Percentiles rank a stretch among this genome's conserved stretches.
phyloP scores from a whole-genome alignment of 1,139 yeast species.

The Magnusiomyces paraingens region DNA sequence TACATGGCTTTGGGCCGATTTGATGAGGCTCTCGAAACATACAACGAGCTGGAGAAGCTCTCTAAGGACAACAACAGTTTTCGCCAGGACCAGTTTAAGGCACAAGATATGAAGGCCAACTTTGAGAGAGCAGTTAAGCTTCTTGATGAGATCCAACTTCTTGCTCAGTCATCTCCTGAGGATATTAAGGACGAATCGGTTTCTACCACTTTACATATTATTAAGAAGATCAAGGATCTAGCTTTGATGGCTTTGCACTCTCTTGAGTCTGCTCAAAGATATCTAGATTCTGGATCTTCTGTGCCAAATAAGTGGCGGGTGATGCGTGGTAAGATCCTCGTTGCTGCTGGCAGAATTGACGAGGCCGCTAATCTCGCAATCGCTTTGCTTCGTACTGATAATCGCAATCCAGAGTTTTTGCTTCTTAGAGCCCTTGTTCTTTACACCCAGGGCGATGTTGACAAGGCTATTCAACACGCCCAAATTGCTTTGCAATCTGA shows the following conservation, averaged over 20 bases:
- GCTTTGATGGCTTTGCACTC: slow-evolving; percentile 33
- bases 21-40: slow-evolving; percentile 31
- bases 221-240: slow-evolving; percentile 12
- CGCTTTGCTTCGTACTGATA: slow-evolving; percentile 32
- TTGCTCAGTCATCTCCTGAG: slow-evolving; percentile 9
- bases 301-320: slow-evolving; percentile 35
- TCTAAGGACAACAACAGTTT: slow-evolving; percentile 19
- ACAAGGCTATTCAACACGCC: slow-evolving; percentile 36
- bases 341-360: slow-evolving; percentile 31
- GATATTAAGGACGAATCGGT: not conserved
- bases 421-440: slow-evolving; percentile 35
- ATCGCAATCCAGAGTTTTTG: slow-evolving; percentile 36
- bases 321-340: slow-evolving; percentile 30
- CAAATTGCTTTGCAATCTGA: slow-evolving; percentile 38
- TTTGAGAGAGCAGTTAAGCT: slow-evolving; percentile 31
- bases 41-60: slow-evolving; percentile 15
- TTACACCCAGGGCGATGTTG: slow-evolving; percentile 36
- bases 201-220: not conserved
- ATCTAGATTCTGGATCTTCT: slow-evolving; percentile 32
- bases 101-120: slow-evolving; percentile 34
- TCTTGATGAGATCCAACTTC: slow-evolving; percentile 19
- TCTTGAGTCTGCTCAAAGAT: slow-evolving; percentile 34
- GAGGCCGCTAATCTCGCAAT: slow-evolving; percentile 36
- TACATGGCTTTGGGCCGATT: slow-evolving; percentile 33
- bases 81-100: slow-evolving; percentile 28